Base-by-base conservation (phyloP, 768 basidiomycete genomes). In the Gymnopilus dilepis region DNA sequence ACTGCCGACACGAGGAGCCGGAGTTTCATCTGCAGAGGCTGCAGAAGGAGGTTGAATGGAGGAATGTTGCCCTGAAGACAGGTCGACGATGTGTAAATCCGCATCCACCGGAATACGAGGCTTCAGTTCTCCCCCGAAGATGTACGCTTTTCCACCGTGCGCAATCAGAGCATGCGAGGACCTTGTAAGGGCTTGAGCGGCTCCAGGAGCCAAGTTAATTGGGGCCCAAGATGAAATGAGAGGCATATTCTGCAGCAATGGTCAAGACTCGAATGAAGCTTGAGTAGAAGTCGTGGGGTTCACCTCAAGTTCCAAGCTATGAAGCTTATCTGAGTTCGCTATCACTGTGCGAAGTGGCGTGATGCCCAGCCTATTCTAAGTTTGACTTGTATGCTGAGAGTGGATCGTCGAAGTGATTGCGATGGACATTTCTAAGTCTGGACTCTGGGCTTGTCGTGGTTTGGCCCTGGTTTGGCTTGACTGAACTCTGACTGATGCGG, bases 111-210 rank as follows among this genome's bases (percentile, higher is more conserved):
- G 52, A 24, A 40, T 54, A 12, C 52, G 52, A 24, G 52, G 52
- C 28, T 54, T 54, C 2, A 54, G 34, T 26, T 54, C 52, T 3
- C 52, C 52, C 3, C 52, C 52, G 13, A 54, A 54, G 4, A 54
- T 40, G 22, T 54, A 54, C 8, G 52, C 52, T 40, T 54, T 54
- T 11, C 52, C 52, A 15, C 31, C 1, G 24, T 40, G 52, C 4
- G 52, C 52, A 15, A 54, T 33, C 9, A 54, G 21, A 37, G 52
- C 52, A 40, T 54, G 52, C 11, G 52, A 54, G 26, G 52, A 54
- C 28, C 52, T 19, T 0, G 52, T 54, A 22, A 54, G 37, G 5
- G 52, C 38, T 22, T 54, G 52, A 6, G 37, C 33, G 2, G 26
- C 52, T 13, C 22, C n/a, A 2, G 52, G 22, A 6, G 52, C 52